phyloP scores from a whole-genome alignment of 345 rosid species.

The thale cress (Arabidopsis thaliana) region TAIR10.1 NC_003076.8:26129001-26129500 shows the following conservation, averaged over 20 bases:
- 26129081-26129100: conserved; percentile 29
- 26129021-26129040: conserved; percentile 44
- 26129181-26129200: conserved; percentile 50
- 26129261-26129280: conserved; percentile 55
- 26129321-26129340: conserved; percentile 29
- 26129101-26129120: conserved; percentile 47
- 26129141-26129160: conserved; percentile 46
- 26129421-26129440: neutral
- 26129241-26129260: conserved; percentile 54
- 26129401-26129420: neutral
- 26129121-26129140: conserved; percentile 48
- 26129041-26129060: conserved; percentile 28
- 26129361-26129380: conserved; percentile 23
- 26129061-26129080: conserved; percentile 28
- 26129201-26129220: conserved; percentile 72
- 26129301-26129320: neutral
- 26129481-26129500: no score
- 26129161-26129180: conserved; percentile 33
- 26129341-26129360: conserved; percentile 12
- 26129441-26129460: neutral
- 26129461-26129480: neutral
- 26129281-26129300: neutral
- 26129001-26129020: conserved; percentile 21
- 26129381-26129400: neutral
- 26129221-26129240: conserved; percentile 64